Evolutionary conservation across 148 eudicot genomes (phyloP), one percentile per base, ranked within the genome.

Genomic region (Camellia lanceoleosa): DNA sequence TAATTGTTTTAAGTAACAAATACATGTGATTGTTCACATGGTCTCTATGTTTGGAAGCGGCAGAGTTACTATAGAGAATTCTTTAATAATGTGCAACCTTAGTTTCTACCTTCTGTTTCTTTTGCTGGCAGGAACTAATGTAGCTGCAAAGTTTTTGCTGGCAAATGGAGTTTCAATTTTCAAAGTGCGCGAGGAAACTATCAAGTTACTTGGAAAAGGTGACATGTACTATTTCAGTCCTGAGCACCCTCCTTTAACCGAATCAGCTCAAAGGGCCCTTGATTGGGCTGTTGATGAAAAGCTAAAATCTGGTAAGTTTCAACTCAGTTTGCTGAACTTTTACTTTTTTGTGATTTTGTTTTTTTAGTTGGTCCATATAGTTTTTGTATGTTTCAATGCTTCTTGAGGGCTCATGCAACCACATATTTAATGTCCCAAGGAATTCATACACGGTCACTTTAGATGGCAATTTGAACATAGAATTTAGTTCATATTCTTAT

Each of bases 161-260:
- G 91, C 87, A 76, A 81, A 93, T 84, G 94, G 95, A 79, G 87
- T 95, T 68, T 89, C 97, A 61, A 89, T 89, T 74, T 75, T 80
- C 46, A 95, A 91, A 87, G 93, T 89, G 64, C 88, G 85, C 60
- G 95, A 92, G 46, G 95, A 94, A 87, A 78, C 83, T 82, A 71
- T 85, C 79, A 91, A 91, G 74, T 76, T 90, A 80, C 85, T 85
- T 49, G 92, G 92, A 76, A 87, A 90, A 81, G 90, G 85, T 43
- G 91, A 87, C 71, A 23, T 82, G 66, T 85, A 43, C 76, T 85
- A 55, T 84, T 83, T 82, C 80, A 85, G 88, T 71, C 86, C 85
- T 38, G 93, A 89, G 88, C 89, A 84, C 78, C 95, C 93, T 51
- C 94, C 94, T 83, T 67, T 91, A 80, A 91, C 94, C 18, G 92